Percentiles rank a stretch among this genome's conserved stretches.
Evolutionary conservation across 257 asterid genomes (phyloP).

Genomic region (Ocimum tenuiflorum): DNA sequence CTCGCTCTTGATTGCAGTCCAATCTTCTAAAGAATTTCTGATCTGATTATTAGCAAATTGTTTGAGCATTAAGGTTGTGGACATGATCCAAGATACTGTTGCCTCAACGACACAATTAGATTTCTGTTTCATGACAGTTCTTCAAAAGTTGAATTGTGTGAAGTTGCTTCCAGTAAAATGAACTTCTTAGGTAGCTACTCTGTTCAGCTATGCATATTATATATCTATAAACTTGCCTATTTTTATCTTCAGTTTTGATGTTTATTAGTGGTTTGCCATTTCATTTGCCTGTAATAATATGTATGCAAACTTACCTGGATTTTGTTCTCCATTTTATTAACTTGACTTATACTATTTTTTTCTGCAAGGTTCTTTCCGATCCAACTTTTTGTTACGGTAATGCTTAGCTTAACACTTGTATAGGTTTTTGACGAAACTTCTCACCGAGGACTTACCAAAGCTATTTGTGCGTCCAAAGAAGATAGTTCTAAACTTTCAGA

Average conservation of each 20-base stretch:
- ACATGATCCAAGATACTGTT: no score
- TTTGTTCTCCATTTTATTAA: neutral
- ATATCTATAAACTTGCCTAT: neutral
- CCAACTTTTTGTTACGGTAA: neutral
- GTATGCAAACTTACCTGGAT: neutral
- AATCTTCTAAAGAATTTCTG: no score
- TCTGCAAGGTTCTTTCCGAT: conserved; percentile 2
- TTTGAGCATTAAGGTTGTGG: no score
- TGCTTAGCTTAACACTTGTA: conserved; percentile 9
- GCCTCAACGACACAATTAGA: no score
- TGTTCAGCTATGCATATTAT: neutral
- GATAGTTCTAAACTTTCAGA: conserved; percentile 84
- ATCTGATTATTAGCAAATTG: no score
- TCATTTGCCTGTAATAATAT: neutral
- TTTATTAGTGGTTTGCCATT: neutral
- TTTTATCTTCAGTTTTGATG: neutral
- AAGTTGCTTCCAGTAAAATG: neutral
- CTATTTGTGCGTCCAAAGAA: conserved; percentile 95
- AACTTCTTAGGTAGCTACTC: neutral
- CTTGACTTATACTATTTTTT: neutral
- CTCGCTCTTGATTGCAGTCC: no score
- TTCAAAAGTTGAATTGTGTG: neutral
- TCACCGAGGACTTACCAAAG: conserved; percentile 86
- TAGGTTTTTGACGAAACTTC: conserved; percentile 92
- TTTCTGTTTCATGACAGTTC: neutral